Evolutionary conservation across 257 asterid genomes (phyloP).

Genomic region (Nicotiana obtusifolia): DNA sequence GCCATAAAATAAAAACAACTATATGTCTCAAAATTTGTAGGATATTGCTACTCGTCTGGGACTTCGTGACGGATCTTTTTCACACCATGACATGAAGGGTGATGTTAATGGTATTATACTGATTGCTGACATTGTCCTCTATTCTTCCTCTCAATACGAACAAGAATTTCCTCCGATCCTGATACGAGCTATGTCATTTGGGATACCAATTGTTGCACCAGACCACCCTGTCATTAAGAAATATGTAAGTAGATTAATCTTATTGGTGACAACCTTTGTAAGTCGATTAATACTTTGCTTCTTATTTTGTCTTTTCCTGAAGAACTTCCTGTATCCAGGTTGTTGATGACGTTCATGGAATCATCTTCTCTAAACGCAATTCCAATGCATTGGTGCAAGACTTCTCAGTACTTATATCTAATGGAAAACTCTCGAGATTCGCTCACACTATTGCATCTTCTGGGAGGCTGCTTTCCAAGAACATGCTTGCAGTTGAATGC

Average conservation of each 20-base stretch:
- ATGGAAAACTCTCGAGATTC: slow-evolving; percentile 52
- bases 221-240: slow-evolving; percentile 63
- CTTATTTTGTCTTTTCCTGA: slow-evolving; percentile 14
- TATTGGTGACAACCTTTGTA: slow-evolving; percentile 17
- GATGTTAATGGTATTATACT: slow-evolving; percentile 68
- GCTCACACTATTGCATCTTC: slow-evolving; percentile 72
- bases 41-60: slow-evolving; percentile 69
- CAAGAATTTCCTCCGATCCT: slow-evolving; percentile 84
- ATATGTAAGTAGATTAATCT: slow-evolving; percentile 49
- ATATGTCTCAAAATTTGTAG: slow-evolving; percentile 29
- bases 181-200: slow-evolving; percentile 89
- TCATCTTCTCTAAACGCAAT: slow-evolving; percentile 50
- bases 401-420: slow-evolving; percentile 62
- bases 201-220: slow-evolving; percentile 74
- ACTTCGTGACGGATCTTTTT: slow-evolving; percentile 64
- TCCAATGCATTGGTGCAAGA: slow-evolving; percentile 58
- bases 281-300: background rate
- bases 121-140: slow-evolving; percentile 89
- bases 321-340: slow-evolving; percentile 43
- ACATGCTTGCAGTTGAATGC: slow-evolving; percentile 87
- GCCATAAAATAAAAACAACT: background rate
- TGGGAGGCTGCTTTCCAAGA: slow-evolving; percentile 69
- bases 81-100: slow-evolving; percentile 64
- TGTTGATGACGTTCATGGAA: slow-evolving; percentile 80
- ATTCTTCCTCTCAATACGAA: slow-evolving; percentile 86